Percentiles rank a stretch among this genome's conserved stretches.
These are phyloP conservation scores for Sechiopsis laciniata DNA, from an alignment of 306 rosid genomes.

Conservation along the genomic window DNA sequence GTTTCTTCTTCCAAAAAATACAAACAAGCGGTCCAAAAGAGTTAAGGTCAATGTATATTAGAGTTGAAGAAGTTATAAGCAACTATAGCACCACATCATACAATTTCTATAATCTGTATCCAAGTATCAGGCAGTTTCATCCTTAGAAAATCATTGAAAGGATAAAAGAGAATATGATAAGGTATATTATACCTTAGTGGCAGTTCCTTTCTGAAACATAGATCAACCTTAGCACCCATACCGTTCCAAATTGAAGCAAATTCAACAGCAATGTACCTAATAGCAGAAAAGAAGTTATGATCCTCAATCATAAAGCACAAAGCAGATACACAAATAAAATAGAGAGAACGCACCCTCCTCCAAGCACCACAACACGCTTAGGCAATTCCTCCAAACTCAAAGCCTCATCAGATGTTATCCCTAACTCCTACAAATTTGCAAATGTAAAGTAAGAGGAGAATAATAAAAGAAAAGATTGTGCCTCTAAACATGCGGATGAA, in stretches of 20 bases:
- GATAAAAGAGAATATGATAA: neutral
- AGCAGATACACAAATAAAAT: slow-evolving; percentile 15
- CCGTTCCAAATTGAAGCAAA: slow-evolving; percentile 98
- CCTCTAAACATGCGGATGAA: neutral
- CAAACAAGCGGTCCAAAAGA: neutral
- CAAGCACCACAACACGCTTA: slow-evolving; percentile 74
- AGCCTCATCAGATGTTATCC: slow-evolving; percentile 94
- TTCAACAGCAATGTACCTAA: slow-evolving; percentile 89
- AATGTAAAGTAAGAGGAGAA: slow-evolving; percentile 5
- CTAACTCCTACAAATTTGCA: slow-evolving; percentile 55
- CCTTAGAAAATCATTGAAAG: neutral
- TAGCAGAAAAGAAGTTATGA: slow-evolving; percentile 12
- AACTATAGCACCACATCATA: neutral
- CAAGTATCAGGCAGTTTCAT: neutral
- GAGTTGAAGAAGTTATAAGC: neutral
- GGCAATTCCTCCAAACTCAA: slow-evolving; percentile 90
- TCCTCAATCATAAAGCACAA: slow-evolving; percentile 15
- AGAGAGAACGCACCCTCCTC: slow-evolving; percentile 60
- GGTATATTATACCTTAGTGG: slow-evolving; percentile 59
- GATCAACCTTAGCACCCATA: slow-evolving; percentile 73
- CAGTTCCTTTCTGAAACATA: slow-evolving; percentile 82
- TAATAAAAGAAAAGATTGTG: neutral
- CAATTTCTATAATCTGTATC: slow-evolving; percentile 6
- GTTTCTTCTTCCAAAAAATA: too few relatives aligned
- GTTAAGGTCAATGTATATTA: neutral